Conservation (phyloP, 2,329 filamentous ascomycete species). For the Monosporascus sp. region DNA sequence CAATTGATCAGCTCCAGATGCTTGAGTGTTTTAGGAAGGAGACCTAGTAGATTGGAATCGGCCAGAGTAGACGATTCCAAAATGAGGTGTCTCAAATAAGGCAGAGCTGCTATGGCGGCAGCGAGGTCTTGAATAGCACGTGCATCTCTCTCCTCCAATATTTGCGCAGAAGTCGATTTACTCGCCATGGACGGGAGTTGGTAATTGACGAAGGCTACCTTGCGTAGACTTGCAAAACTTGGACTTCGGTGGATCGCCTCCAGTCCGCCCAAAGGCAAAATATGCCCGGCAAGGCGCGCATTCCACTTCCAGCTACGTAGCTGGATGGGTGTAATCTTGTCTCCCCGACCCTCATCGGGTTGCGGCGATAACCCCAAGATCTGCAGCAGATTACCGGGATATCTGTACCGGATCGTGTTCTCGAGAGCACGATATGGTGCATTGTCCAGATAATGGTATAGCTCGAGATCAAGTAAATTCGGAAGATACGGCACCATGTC, state of each 20-base stretch:
- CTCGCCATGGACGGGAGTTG: constrained; percentile 47
- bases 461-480: constrained; percentile 62
- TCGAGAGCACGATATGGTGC: constrained; percentile 59
- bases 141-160: constrained; percentile 23
- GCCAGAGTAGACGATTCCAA: constrained; percentile 72
- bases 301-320: constrained; percentile 59
- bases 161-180: constrained; percentile 9
- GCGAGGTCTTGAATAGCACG: constrained; percentile 33
- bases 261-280: constrained; percentile 44
- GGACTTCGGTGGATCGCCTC: constrained; percentile 45
- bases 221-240: constrained; percentile 51
- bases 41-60: constrained; percentile 60
- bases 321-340: constrained; percentile 27
- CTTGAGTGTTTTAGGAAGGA: constrained; percentile 60
- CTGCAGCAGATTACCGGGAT: constrained; percentile 58
- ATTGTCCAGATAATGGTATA: constrained; percentile 65
- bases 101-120: constrained; percentile 46
- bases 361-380: constrained; percentile 47
- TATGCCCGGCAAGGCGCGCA: constrained; percentile 43
- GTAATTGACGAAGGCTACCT: constrained; percentile 58
- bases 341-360: constrained; percentile 36
- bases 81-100: constrained; percentile 59
- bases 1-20: constrained; percentile 75
- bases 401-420: constrained; percentile 60
- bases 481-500: constrained; percentile 59